phyloP scores from a whole-genome alignment of 805 yeast genomes.

The Huiozyma sinensis region DNA sequence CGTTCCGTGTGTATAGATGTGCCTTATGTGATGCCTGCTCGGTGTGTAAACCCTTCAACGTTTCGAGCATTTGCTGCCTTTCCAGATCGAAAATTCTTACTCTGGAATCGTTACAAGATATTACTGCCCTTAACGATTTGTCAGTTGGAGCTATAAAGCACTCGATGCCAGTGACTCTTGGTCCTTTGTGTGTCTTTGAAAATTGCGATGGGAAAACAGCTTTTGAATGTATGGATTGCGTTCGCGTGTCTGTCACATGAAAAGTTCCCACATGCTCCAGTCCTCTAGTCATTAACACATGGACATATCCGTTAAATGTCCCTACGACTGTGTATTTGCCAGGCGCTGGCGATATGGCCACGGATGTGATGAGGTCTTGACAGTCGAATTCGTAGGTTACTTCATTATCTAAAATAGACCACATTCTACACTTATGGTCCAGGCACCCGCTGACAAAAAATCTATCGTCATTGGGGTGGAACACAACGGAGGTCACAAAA shows the following conservation, averaged over 20 bases:
- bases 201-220: background rate
- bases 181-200: constrained; percentile 27
- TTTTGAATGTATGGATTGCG: constrained; percentile 9
- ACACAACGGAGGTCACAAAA: constrained; percentile 68
- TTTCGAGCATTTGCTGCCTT: constrained; percentile 45
- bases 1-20: constrained; percentile 4
- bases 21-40: constrained; percentile 65
- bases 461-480: constrained; percentile 80
- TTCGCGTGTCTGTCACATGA: constrained; percentile 35
- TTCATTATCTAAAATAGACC: constrained; percentile 71
- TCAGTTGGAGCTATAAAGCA: constrained; percentile 29
- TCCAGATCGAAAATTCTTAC: constrained; percentile 53
- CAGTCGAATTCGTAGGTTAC: constrained; percentile 53
- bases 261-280: constrained; percentile 38
- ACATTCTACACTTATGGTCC: constrained; percentile 60
- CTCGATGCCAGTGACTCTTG: constrained; percentile 70
- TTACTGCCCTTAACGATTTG: constrained; percentile 35
- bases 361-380: constrained; percentile 61
- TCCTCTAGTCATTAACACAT: constrained; percentile 52
- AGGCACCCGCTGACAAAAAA: constrained; percentile 76
- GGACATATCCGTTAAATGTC: constrained; percentile 64
- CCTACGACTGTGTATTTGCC: constrained; percentile 56
- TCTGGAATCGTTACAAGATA: constrained; percentile 77
- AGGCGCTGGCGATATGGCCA: constrained; percentile 60
- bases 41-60: constrained; percentile 65